Evolutionary conservation across 148 eudicot species (phyloP).

Genomic region (Silene uniflora): DNA sequence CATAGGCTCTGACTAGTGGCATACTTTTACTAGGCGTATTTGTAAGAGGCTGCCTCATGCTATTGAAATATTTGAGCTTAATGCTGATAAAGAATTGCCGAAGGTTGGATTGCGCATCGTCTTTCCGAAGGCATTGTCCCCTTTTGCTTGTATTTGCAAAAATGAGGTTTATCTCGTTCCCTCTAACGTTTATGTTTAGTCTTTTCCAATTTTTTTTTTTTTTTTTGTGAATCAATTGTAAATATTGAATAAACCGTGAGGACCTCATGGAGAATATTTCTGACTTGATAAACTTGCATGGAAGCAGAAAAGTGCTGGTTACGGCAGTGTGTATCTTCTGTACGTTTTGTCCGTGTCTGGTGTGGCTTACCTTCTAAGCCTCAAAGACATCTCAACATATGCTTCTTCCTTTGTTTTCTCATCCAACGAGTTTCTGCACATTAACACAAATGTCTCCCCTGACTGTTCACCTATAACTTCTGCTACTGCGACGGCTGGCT

Average conservation of each 20-base stretch:
- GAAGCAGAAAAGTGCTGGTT: slow-evolving; percentile 44
- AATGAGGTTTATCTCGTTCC: slow-evolving; percentile 48
- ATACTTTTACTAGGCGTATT: slow-evolving; percentile 59
- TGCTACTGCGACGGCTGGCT: slow-evolving; percentile 60
- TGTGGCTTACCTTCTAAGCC: slow-evolving; percentile 56
- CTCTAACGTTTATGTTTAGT: background rate
- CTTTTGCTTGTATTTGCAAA: slow-evolving; percentile 70
- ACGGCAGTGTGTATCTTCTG: slow-evolving; percentile 58
- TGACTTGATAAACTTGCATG: slow-evolving; percentile 5
- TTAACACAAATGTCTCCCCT: slow-evolving; percentile 43
- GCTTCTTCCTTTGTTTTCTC: slow-evolving; percentile 50
- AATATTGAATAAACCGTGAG: background rate
- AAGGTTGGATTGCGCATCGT: slow-evolving; percentile 59
- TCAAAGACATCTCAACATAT: slow-evolving; percentile 47
- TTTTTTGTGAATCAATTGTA: background rate
- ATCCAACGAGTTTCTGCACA: slow-evolving; percentile 49
- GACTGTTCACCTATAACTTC: slow-evolving; percentile 56
- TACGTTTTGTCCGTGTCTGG: slow-evolving; percentile 69
- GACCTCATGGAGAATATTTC: background rate
- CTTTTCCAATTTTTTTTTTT: background rate
- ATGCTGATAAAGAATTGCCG: slow-evolving; percentile 52
- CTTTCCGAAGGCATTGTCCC: slow-evolving; percentile 58
- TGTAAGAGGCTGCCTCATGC: slow-evolving; percentile 46
- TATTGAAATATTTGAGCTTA: slow-evolving; percentile 63
- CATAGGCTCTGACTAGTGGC: slow-evolving; percentile 2